Percentiles rank a stretch among this genome's conserved stretches.
phyloP scores from a whole-genome alignment of 2,329 filamentous ascomycete species.

The Botrytis porri region DNA sequence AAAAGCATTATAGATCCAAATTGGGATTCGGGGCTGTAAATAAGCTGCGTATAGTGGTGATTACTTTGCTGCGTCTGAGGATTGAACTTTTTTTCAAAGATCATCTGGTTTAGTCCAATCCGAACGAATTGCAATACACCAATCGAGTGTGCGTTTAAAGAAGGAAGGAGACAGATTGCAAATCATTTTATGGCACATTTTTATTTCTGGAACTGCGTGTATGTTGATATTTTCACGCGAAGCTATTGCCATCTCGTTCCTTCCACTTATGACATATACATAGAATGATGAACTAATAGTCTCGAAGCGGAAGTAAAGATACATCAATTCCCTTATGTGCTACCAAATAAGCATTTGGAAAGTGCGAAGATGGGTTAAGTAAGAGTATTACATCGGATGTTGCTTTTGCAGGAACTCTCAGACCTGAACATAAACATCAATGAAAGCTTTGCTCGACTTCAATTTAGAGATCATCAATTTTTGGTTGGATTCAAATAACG shows the following conservation, averaged over 20 bases:
- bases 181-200: background rate
- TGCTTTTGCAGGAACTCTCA: background rate
- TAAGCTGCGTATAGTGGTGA: too few relatives aligned
- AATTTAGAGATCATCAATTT: background rate
- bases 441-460: background rate
- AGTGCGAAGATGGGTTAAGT: background rate
- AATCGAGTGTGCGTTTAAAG: background rate
- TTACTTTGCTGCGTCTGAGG: background rate
- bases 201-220: background rate
- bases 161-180: too few relatives aligned
- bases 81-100: background rate
- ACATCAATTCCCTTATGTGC: background rate
- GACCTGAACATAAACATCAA: background rate
- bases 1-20: background rate
- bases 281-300: background rate
- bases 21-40: fast-evolving
- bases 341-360: background rate
- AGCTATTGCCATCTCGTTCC: background rate
- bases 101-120: background rate
- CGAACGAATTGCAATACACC: background rate
- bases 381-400: background rate
- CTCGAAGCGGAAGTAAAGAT: background rate
- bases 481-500: background rate
- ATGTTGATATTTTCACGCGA: background rate
- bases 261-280: background rate